These are phyloP conservation scores for Penicillium taxi DNA, from an alignment of 495 filamentous ascomycete genomes.

Conservation along the genomic window DNA sequence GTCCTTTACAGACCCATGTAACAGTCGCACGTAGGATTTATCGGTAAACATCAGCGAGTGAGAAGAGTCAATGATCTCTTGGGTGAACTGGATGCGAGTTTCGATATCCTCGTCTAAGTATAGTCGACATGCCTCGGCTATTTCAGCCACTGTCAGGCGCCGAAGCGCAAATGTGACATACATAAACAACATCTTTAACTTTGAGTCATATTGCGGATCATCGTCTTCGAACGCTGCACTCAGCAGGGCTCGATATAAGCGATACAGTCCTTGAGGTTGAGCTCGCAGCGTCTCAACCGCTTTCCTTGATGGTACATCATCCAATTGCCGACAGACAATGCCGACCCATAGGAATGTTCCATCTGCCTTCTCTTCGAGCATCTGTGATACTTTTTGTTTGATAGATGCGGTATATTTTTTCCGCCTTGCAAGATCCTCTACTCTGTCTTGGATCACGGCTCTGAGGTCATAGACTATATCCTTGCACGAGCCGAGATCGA, in stretches of 20 bases:
- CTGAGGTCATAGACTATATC: conserved; percentile 13
- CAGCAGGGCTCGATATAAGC: conserved; percentile 14
- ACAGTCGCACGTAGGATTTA: conserved; percentile 9
- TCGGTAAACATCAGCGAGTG: conserved; percentile 12
- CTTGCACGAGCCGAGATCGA: conserved; percentile 10
- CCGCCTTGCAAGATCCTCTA: conserved; percentile 9
- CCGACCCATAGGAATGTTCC: conserved; percentile 27
- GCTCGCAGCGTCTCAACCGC: conserved; percentile 8
- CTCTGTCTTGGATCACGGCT: conserved; percentile 13
- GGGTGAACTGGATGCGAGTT: conserved; percentile 1
- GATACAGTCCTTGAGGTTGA: conserved; percentile 10
- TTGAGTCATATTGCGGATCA: background rate
- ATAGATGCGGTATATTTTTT: conserved; percentile 17
- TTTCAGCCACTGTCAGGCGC: conserved; percentile 8
- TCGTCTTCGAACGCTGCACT: conserved; percentile 5
- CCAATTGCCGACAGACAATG: conserved; percentile 14
- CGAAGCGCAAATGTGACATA: conserved; percentile 8
- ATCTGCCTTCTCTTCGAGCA: conserved; percentile 19
- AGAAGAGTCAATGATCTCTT: conserved; percentile 13
- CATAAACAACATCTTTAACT: conserved; percentile 5
- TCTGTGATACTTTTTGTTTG: conserved; percentile 4
- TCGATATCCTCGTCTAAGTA: conserved; percentile 10
- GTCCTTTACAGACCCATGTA: conserved; percentile 20
- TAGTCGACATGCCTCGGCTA: conserved; percentile 9
- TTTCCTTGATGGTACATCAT: conserved; percentile 3